Evolutionary conservation across 352 stramenopile genomes (phyloP), one percentile per base, ranked within the genome.

Genomic region (Phytopythium montanum): DNA sequence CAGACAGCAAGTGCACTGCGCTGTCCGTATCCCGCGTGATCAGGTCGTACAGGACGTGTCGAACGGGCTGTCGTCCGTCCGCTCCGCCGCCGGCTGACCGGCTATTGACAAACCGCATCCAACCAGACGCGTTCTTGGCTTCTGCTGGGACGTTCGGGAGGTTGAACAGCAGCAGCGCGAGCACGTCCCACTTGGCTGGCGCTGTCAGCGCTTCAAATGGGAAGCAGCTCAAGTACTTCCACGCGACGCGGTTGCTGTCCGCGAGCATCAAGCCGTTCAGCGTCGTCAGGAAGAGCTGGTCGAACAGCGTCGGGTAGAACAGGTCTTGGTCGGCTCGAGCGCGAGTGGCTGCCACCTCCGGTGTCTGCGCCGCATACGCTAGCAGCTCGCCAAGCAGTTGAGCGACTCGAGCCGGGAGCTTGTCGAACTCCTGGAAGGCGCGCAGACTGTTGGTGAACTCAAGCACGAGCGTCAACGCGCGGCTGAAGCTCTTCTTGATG

Each of bases 251-350:
- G 60, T 92, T 94, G 64, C 80, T 91, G 56, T 94, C 85, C 19
- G 71, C 46, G 5, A 84, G 71, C 58, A 94, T 66, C 10, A 94
- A 44, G 12, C 82, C 86, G 56, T 91, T 81, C 12, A 95, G 64
- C 36, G 81, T 85, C 8, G 85, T 93, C 36, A 94, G 65, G 54
- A 95, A 93, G 9, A 95, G 71, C 60, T 95, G 86, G 48, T 95
- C 86, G 59, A 94, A 93, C 16, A 92, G 58, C 19, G 85, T 91
- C 31, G 85, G 85, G 54, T 94, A 94, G 26, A 79, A 87, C 0
- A 81, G 61, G 1, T 59, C 64, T 3, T 81, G 67, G 25, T 58
- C 52, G 21, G 52, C 33, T 3, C 52, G 52, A 33, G 34, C 34
- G 23, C 38, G 52, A 18, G 34, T 18, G 9, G 52, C 33, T 16